Percentiles rank a stretch among this genome's conserved stretches.
These are phyloP conservation scores for Citrullus amarus DNA, from an alignment of 306 rosid species.

Conservation along the genomic window DNA sequence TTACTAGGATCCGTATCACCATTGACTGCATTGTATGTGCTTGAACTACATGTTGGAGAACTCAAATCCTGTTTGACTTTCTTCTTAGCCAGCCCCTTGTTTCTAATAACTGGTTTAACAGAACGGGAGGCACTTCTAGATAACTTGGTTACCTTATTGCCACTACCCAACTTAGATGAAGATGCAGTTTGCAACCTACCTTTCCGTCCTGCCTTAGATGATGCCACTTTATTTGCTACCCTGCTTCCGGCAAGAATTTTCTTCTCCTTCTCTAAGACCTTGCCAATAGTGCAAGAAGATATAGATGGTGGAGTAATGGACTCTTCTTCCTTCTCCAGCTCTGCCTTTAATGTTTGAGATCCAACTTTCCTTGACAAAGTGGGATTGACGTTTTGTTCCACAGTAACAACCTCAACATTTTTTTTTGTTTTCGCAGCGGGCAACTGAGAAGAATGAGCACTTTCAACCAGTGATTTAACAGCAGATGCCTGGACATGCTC, in stretches of 20 bases:
- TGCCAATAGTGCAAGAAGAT: slow-evolving; percentile 16
- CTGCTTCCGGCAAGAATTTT: slow-evolving; percentile 33
- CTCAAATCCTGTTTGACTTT: slow-evolving; percentile 45
- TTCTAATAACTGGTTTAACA: slow-evolving; percentile 55
- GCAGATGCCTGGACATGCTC: slow-evolving; percentile 25
- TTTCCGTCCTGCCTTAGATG: slow-evolving; percentile 39
- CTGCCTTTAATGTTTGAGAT: slow-evolving; percentile 25
- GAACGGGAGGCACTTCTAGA: slow-evolving; percentile 42
- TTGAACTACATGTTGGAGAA: slow-evolving; percentile 30
- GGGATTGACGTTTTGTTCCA: slow-evolving; percentile 17
- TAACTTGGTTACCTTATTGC: slow-evolving; percentile 40
- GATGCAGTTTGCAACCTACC: slow-evolving; percentile 48
- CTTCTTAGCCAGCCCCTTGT: slow-evolving; percentile 54
- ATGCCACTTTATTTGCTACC: slow-evolving; percentile 31
- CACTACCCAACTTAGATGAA: slow-evolving; percentile 37
- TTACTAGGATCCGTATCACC: slow-evolving; percentile 30
- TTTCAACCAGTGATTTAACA: slow-evolving; percentile 24
- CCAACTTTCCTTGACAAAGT: slow-evolving; percentile 28
- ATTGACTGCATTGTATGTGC: slow-evolving; percentile 28
- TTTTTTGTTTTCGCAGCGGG: slow-evolving; percentile 19
- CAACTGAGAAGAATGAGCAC: slow-evolving; percentile 28
- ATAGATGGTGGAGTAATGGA: slow-evolving; percentile 13
- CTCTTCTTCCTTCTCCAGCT: slow-evolving; percentile 19
- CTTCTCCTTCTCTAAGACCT: slow-evolving; percentile 27
- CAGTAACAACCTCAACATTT: slow-evolving; percentile 11